A percentile compares a stretch with the other conserved stretches of the same genome.
Evolutionary conservation across 768 basidiomycete genomes (phyloP).

Genomic region (Panaeolus cyanescens): DNA sequence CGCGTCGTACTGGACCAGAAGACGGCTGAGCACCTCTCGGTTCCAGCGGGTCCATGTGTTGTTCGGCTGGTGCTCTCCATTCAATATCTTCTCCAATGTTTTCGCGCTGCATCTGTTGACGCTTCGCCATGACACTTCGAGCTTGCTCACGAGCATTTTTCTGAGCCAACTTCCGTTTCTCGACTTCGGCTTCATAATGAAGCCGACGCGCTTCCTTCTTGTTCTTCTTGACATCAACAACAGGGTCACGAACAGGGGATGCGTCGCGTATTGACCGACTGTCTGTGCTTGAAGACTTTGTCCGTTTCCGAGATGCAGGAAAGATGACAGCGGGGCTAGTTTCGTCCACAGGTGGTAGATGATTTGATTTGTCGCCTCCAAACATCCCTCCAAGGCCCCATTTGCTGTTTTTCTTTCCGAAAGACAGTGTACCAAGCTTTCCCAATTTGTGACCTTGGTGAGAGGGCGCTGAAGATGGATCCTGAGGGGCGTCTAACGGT

Average conservation of each 20-base stretch:
- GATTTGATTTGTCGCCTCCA: conserved; percentile 70
- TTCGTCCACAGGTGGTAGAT: conserved; percentile 77
- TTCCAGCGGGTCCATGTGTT: conserved; percentile 43
- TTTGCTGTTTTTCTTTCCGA: conserved; percentile 70
- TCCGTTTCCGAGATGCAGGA: conserved; percentile 71
- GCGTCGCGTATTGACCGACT: conserved; percentile 63
- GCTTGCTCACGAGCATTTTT: conserved; percentile 84
- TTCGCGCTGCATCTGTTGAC: conserved; percentile 71
- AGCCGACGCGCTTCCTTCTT: conserved; percentile 84
- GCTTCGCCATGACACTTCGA: conserved; percentile 90
- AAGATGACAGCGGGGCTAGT: conserved; percentile 55
- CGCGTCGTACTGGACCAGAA: conserved; percentile 66
- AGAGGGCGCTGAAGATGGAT: conserved; percentile 38
- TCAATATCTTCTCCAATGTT: conserved; percentile 57
- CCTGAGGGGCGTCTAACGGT: conserved; percentile 35
- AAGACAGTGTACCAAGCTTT: conserved; percentile 59
- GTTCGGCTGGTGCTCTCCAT: conserved; percentile 44
- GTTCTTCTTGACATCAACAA: conserved; percentile 67
- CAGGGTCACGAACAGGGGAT: conserved; percentile 45
- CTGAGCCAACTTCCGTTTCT: conserved; percentile 74
- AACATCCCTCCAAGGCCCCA: conserved; percentile 71
- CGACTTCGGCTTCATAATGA: conserved; percentile 81
- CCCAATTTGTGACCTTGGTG: conserved; percentile 51
- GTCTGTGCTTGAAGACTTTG: conserved; percentile 77
- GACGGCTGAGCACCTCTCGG: conserved; percentile 55